A percentile compares a stretch with the other conserved stretches of the same genome.
phyloP scores from a whole-genome alignment of 352 stramenopile genomes.

The Poterioochromonas sp. region DNA sequence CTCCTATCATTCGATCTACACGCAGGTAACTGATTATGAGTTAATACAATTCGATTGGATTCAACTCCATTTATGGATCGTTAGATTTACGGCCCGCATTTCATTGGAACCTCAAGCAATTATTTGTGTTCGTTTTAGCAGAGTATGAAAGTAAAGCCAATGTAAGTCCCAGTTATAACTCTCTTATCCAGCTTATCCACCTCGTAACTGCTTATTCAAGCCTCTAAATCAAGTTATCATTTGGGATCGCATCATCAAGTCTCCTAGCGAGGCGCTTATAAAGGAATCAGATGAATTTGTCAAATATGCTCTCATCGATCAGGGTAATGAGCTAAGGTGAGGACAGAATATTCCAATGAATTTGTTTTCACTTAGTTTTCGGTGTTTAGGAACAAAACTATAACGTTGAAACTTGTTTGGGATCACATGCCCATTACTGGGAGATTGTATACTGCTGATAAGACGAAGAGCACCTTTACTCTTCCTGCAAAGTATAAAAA shows the following conservation, averaged over 20 bases:
- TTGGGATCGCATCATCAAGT: slow-evolving; percentile 72
- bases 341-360: not conserved
- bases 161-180: slow-evolving; percentile 31
- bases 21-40: slow-evolving; percentile 40
- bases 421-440: slow-evolving; percentile 74
- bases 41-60: not conserved
- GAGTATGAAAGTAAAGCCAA: slow-evolving; percentile 60
- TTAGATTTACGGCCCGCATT: slow-evolving; percentile 64
- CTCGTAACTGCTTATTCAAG: slow-evolving; percentile 13
- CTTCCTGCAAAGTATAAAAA: slow-evolving; percentile 19
- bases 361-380: too few species aligned
- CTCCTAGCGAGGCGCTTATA: slow-evolving; percentile 52
- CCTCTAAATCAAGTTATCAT: slow-evolving; percentile 66
- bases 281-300: slow-evolving; percentile 63
- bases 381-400: slow-evolving; percentile 54
- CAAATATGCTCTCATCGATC: slow-evolving; percentile 71
- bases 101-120: slow-evolving; percentile 79
- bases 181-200: slow-evolving; percentile 15
- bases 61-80: not conserved
- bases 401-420: slow-evolving; percentile 62
- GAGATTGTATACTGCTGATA: slow-evolving; percentile 6
- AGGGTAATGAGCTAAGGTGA: slow-evolving; percentile 42
- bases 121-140: slow-evolving; percentile 70
- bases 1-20: slow-evolving; percentile 67
- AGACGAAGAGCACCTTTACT: not conserved